These are phyloP conservation scores for Coprinopsis cinerea DNA, from an alignment of 768 basidiomycete genomes.

Conservation along the genomic window DNA sequence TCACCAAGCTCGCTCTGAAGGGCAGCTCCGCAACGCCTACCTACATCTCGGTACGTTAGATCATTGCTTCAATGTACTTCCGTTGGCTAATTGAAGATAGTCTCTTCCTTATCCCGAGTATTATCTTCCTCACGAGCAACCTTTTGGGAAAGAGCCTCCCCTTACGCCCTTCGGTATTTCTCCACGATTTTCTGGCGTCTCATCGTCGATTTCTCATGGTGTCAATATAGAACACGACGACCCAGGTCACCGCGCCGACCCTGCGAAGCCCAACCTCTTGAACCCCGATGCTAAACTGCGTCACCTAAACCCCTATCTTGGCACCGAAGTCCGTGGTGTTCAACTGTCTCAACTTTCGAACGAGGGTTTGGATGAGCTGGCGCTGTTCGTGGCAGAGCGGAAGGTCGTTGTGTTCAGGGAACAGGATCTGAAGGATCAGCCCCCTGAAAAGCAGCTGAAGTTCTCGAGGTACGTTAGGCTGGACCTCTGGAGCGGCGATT, in stretches of 20 bases:
- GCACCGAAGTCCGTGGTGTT: conserved; percentile 43
- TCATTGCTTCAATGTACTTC: background rate
- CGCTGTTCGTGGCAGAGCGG: conserved; percentile 43
- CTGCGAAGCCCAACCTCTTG: conserved; percentile 44
- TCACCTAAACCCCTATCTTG: conserved; percentile 44
- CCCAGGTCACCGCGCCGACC: conserved; percentile 43
- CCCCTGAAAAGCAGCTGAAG: conserved; percentile 45
- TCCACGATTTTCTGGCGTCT: background rate
- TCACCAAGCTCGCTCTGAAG: no score
- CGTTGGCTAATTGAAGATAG: background rate
- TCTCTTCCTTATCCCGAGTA: background rate
- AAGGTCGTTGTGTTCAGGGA: conserved; percentile 52
- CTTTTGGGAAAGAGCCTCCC: conserved; percentile 41
- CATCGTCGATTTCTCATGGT: background rate
- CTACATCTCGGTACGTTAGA: background rate
- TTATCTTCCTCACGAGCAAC: background rate
- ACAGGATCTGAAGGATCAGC: conserved; percentile 54
- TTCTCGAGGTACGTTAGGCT: conserved; percentile 22
- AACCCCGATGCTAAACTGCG: conserved; percentile 28
- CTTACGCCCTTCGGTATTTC: conserved; percentile 37
- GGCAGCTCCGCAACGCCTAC: background rate
- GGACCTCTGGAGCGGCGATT: background rate
- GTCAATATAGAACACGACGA: conserved; percentile 34
- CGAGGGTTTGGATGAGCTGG: conserved; percentile 48
- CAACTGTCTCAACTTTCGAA: conserved; percentile 47